phyloP scores from a whole-genome alignment of 257 asterid species.

The Ilex asprella region DNA sequence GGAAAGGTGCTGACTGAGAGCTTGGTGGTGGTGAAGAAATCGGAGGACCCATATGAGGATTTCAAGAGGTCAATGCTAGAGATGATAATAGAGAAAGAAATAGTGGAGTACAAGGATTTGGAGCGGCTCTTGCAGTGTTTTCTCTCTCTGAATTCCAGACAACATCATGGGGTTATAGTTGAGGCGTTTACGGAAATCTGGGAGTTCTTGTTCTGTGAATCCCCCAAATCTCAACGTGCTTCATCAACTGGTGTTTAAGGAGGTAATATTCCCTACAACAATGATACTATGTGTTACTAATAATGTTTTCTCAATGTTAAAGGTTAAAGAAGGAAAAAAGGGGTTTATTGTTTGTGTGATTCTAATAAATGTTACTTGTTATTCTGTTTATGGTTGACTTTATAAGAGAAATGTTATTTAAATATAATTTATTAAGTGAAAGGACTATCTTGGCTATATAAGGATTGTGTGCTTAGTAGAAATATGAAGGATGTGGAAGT shows the following conservation, averaged over 20 bases:
- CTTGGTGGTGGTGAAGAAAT: conserved; percentile 61
- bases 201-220: conserved; percentile 36
- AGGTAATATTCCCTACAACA: not conserved
- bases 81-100: conserved; percentile 63
- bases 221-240: conserved; percentile 2
- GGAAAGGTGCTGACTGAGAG: conserved; percentile 33
- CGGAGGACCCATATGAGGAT: conserved; percentile 63
- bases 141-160: conserved; percentile 53
- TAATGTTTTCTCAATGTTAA: too few species aligned
- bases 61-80: conserved; percentile 82
- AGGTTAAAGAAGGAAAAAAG: too few species aligned
- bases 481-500: too few species aligned
- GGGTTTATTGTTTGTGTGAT: not conserved
- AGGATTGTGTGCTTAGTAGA: too few species aligned
- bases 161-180: conserved; percentile 56
- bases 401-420: too few species aligned
- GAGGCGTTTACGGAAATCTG: conserved; percentile 59
- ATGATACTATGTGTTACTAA: too few species aligned
- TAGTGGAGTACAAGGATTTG: conserved; percentile 49
- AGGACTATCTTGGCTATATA: too few species aligned
- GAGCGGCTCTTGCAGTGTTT: conserved; percentile 64
- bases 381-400: too few species aligned
- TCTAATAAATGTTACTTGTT: conserved; percentile 7
- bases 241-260: not conserved
- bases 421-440: too few species aligned